Conservation (phyloP, 2,329 filamentous ascomycete genomes). For the Aureobasidium subglaciale region DNA sequence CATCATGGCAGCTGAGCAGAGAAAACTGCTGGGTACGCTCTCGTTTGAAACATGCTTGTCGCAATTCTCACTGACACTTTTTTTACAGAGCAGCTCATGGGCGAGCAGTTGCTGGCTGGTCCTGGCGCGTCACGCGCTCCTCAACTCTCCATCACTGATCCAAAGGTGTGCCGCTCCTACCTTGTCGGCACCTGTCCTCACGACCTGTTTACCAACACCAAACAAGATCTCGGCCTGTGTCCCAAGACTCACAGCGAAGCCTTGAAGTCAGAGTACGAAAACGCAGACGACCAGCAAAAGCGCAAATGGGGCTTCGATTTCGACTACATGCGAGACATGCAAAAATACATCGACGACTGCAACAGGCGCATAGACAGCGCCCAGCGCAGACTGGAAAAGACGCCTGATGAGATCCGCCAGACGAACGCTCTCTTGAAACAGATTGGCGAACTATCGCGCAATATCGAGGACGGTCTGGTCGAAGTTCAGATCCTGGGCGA, state of each 20-base stretch:
- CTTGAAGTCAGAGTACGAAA: slow-evolving; percentile 82
- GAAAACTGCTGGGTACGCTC: slow-evolving; percentile 74
- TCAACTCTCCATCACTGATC: slow-evolving; percentile 80
- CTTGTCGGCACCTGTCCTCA: slow-evolving; percentile 91
- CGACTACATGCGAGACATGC: slow-evolving; percentile 93
- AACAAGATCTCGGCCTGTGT: slow-evolving; percentile 90
- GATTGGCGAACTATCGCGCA: slow-evolving; percentile 72
- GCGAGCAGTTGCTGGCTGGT: slow-evolving; percentile 67
- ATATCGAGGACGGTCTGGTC: slow-evolving; percentile 72
- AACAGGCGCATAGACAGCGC: slow-evolving; percentile 88
- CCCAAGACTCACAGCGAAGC: slow-evolving; percentile 81
- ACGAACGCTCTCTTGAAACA: slow-evolving; percentile 84
- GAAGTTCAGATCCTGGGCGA: slow-evolving; percentile 84
- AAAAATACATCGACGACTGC: slow-evolving; percentile 95
- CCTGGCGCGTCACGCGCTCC: slow-evolving; percentile 65
- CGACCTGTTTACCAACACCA: slow-evolving; percentile 99
- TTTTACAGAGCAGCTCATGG: slow-evolving; percentile 72
- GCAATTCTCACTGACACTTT: background rate
- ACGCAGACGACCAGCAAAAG: slow-evolving; percentile 61
- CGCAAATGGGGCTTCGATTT: slow-evolving; percentile 84
- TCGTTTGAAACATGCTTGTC: background rate
- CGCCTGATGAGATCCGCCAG: slow-evolving; percentile 92
- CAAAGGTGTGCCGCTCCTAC: slow-evolving; percentile 92
- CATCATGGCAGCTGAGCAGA: slow-evolving; percentile 89
- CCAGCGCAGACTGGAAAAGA: slow-evolving; percentile 89